Evolutionary conservation across 768 basidiomycete genomes (phyloP).

Genomic region (Kwoniella dejecticola): DNA sequence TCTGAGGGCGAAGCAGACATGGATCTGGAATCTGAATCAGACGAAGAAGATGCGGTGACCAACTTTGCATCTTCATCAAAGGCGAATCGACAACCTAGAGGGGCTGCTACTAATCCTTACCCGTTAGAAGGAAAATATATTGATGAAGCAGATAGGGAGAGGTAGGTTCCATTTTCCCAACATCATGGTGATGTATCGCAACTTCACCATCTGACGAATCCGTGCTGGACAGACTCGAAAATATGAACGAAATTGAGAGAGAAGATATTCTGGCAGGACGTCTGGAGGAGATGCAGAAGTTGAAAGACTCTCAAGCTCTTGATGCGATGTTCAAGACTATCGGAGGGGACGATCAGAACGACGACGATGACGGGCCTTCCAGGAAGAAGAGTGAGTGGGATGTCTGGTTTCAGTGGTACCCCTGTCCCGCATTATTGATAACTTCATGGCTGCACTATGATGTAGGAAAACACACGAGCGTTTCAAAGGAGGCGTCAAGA

Average conservation of each 20-base stretch:
- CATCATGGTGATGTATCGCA: neutral
- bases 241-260: constrained; percentile 82
- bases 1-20: constrained; percentile 61
- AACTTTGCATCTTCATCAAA: constrained; percentile 8
- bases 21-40: constrained; percentile 59
- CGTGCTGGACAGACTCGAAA: constrained; percentile 64
- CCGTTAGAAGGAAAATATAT: constrained; percentile 89
- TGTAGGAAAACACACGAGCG: constrained; percentile 68
- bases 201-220: neutral
- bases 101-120: constrained; percentile 68
- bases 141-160: constrained; percentile 77
- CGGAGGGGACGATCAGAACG: constrained; percentile 32
- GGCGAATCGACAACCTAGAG: neutral
- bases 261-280: constrained; percentile 82
- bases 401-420: no score
- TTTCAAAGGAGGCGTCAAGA: constrained; percentile 51
- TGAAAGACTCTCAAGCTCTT: constrained; percentile 70
- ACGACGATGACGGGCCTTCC: constrained; percentile 60
- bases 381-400: constrained; percentile 71
- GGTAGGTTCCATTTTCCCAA: constrained; percentile 71
- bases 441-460: no score
- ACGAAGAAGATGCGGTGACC: constrained; percentile 58
- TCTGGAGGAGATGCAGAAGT: constrained; percentile 74
- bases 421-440: no score
- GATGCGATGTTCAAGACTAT: constrained; percentile 63